phyloP scores from a whole-genome alignment of 352 stramenopile species.

The Elongisporangium undulatum region DNA sequence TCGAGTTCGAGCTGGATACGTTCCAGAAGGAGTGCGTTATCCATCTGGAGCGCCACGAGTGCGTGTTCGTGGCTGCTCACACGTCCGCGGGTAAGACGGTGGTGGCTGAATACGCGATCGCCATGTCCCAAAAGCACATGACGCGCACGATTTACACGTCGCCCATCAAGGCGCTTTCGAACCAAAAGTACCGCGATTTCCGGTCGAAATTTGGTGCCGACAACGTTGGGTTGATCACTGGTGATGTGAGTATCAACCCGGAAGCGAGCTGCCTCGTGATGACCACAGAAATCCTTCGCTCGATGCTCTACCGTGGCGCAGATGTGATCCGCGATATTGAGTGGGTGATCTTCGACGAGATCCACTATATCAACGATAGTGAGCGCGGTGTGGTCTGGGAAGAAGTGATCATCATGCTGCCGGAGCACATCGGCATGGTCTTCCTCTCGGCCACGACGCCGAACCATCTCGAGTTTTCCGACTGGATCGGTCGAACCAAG shows the following conservation, averaged over 20 bases:
- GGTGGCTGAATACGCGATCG: slow-evolving; percentile 98
- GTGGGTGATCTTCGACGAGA: slow-evolving; percentile 97
- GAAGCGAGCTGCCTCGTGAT: slow-evolving; percentile 97
- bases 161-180: slow-evolving; percentile 97
- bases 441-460: slow-evolving; percentile 98
- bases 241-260: slow-evolving; percentile 95
- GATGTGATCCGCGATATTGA: slow-evolving; percentile 98
- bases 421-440: slow-evolving; percentile 95
- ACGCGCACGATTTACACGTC: slow-evolving; percentile 96
- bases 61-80: slow-evolving; percentile 96
- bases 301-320: slow-evolving; percentile 94
- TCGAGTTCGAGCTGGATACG: slow-evolving; percentile 89
- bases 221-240: slow-evolving; percentile 97
- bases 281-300: slow-evolving; percentile 98
- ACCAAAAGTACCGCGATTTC: slow-evolving; percentile 99
- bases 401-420: slow-evolving; percentile 98
- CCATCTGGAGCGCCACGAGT: slow-evolving; percentile 92
- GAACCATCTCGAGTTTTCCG: slow-evolving; percentile 98
- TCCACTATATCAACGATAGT: slow-evolving; percentile 98
- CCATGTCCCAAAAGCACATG: slow-evolving; percentile 89
- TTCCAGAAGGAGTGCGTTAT: slow-evolving; percentile 98
- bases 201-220: slow-evolving; percentile 89
- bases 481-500: slow-evolving; percentile 98
- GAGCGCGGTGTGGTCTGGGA: slow-evolving; percentile 98
- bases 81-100: slow-evolving; percentile 98